Base-by-base conservation (phyloP, 257 asterid genomes). In the Striga asiatica region DNA sequence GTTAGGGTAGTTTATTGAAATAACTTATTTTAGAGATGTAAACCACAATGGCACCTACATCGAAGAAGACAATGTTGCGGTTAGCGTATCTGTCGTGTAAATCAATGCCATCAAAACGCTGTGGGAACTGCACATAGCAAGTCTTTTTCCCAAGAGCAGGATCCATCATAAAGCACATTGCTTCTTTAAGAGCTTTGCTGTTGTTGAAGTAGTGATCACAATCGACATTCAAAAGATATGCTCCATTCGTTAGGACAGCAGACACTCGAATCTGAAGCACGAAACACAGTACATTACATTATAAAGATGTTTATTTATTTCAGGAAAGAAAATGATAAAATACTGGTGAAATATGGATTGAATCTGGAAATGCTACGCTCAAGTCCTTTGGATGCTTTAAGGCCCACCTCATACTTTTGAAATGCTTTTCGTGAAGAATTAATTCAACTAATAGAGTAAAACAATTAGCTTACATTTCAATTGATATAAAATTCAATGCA, bases 81-180 rank as follows among this genome's bases (percentile, higher is more conserved):
- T 82, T 82, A 50, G 88, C 88, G 41, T 82, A 82, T 82, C 93
- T 64, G 68, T 80, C 93, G 20, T 82, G 93, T 72, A 59, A 62
- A 56, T 82, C 93, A 62, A 82, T 82, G 81, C 93, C 93, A 60
- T 82, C 88, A 49, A 82, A 82, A 50, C 88, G 82, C 60, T 80
- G 88, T 19, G 88, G 88, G 68, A 80, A 80, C 73, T 80, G 88
- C 60, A 80, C 88, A 53, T 80, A 80, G 74, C 84, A 80, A 57
- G 84, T 80, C 75, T 74, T 80, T 71, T 72, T 77, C 63, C 88
- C 88, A 61, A 42, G 57, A 53, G 55, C 84, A 8, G 84, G 88
- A 51, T 80, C 88, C 88, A 80, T 80, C 78, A 77, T 61, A 71
- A 80, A 80, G 67, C 88, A 80, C 88, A 80, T 80, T 54, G 84